A percentile compares a stretch with the other conserved stretches of the same genome.
These are phyloP conservation scores for Zygoascus ofunaensis DNA, from an alignment of 805 yeast genomes.

Conservation along the genomic window DNA sequence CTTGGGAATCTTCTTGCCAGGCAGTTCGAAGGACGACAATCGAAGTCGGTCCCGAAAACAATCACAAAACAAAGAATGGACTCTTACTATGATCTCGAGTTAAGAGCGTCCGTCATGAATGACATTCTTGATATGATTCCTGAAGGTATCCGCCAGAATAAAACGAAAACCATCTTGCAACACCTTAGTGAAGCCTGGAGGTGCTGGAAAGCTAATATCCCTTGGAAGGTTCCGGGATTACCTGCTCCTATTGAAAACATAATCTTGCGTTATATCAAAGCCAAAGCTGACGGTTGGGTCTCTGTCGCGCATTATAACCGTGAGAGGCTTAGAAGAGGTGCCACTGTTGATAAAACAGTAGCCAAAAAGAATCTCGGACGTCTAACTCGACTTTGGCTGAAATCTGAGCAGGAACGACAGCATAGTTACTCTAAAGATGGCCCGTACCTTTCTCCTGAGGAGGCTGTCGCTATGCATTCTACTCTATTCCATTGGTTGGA, in stretches of 20 bases:
- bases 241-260: conserved; percentile 85
- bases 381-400: conserved; percentile 83
- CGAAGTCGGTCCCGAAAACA: conserved; percentile 86
- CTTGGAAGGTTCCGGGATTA: conserved; percentile 95
- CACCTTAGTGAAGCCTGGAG: conserved; percentile 98
- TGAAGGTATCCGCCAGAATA: conserved; percentile 79
- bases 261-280: conserved; percentile 81
- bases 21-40: conserved; percentile 91
- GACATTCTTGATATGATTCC: conserved; percentile 97
- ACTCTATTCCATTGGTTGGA: conserved; percentile 91
- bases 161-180: conserved; percentile 78
- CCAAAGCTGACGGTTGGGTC: conserved; percentile 96
- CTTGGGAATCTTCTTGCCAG: conserved; percentile 81
- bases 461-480: conserved; percentile 79
- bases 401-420: conserved; percentile 86
- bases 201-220: conserved; percentile 98
- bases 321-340: conserved; percentile 81
- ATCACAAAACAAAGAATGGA: conserved; percentile 94
- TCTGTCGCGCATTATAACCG: conserved; percentile 88
- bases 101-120: conserved; percentile 89
- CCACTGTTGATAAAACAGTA: conserved; percentile 86
- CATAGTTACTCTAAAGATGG: conserved; percentile 71
- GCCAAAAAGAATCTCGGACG: conserved; percentile 91
- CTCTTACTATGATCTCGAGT: conserved; percentile 86
- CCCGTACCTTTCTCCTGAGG: conserved; percentile 75